phyloP scores from a whole-genome alignment of 2,329 filamentous ascomycete genomes.

The Whalleya microplaca region DNA sequence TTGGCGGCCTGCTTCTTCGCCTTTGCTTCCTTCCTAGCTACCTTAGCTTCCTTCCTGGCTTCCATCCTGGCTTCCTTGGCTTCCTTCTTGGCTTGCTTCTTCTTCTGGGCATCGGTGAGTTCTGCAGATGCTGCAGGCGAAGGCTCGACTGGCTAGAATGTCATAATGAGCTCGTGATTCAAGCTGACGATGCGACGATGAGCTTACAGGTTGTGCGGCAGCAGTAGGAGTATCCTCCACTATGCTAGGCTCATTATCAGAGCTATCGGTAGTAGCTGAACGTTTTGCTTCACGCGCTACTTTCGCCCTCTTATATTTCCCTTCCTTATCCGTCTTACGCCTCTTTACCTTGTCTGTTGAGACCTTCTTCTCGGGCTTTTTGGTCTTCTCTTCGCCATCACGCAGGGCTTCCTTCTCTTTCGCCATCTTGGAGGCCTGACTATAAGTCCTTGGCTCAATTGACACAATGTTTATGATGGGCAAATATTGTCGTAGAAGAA shows the following conservation, averaged over 20 bases:
- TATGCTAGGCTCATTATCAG: slow-evolving; percentile 5
- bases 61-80: slow-evolving; percentile 67
- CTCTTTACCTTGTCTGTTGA: slow-evolving; percentile 29
- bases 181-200: not conserved
- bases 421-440: slow-evolving; percentile 27
- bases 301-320: slow-evolving; percentile 17
- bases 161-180: slow-evolving; percentile 52
- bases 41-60: slow-evolving; percentile 45
- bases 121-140: not conserved
- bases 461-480: not conserved
- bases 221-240: slow-evolving; percentile 7
- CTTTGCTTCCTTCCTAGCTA: slow-evolving; percentile 73
- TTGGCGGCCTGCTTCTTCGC: slow-evolving; percentile 51
- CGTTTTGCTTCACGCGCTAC: slow-evolving; percentile 7
- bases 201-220: slow-evolving; percentile 14
- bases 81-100: slow-evolving; percentile 46
- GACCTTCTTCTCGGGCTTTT: slow-evolving; percentile 25
- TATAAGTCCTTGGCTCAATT: not conserved
- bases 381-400: slow-evolving; percentile 17
- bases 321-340: slow-evolving; percentile 26
- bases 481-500: not conserved
- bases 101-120: slow-evolving; percentile 42
- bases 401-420: slow-evolving; percentile 27
- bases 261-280: slow-evolving; percentile 7
- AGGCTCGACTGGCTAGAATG: slow-evolving; percentile 4